Evolutionary conservation across 768 basidiomycete species (phyloP).

Genomic region (Pleurotus eryngii): DNA sequence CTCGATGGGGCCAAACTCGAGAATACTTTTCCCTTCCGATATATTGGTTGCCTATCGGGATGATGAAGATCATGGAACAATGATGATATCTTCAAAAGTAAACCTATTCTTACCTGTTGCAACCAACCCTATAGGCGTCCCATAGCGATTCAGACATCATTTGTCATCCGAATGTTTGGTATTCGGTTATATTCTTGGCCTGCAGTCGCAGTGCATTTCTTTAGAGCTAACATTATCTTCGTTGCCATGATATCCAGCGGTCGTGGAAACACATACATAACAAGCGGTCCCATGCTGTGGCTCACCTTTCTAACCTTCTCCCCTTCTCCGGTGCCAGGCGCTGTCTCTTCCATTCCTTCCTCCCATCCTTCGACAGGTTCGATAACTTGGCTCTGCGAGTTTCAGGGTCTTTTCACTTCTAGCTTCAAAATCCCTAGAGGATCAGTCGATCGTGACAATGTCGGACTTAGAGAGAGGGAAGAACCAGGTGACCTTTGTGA

Average conservation of each 20-base stretch:
- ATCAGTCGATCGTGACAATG: conserved; percentile 8
- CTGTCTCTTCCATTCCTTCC: conserved; percentile 13
- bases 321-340: conserved; percentile 9
- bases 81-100: background rate
- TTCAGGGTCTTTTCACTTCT: conserved; percentile 10
- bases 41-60: conserved; percentile 65
- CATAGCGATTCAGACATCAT: background rate
- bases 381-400: conserved; percentile 14
- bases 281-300: background rate
- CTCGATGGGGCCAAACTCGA: conserved; percentile 72
- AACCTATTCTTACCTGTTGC: background rate
- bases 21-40: conserved; percentile 76
- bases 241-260: background rate
- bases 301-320: conserved; percentile 7
- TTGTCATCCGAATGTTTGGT: no score
- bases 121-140: background rate
- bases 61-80: conserved; percentile 18
- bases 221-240: background rate
- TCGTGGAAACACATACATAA: background rate
- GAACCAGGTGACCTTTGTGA: conserved; percentile 2
- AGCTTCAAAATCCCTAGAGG: background rate
- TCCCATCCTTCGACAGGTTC: conserved; percentile 20
- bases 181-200: no score
- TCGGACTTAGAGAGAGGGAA: conserved; percentile 11
- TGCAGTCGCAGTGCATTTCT: background rate